Evolutionary conservation across 2,329 filamentous ascomycete genomes (phyloP).

Genomic region (Fusarium sp.): DNA sequence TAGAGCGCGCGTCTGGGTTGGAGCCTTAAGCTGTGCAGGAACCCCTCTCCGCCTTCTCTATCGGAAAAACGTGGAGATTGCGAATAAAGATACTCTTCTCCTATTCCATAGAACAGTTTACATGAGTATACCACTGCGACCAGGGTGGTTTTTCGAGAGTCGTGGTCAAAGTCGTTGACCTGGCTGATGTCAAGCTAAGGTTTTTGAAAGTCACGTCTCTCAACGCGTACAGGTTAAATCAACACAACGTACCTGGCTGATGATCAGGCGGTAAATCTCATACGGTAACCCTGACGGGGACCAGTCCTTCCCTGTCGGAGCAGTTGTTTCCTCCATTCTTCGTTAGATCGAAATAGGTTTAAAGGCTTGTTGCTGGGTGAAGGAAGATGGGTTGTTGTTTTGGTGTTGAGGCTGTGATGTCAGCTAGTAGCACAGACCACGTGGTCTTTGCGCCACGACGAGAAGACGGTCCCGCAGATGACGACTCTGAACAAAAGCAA

Average conservation of each 20-base stretch:
- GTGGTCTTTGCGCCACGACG: too few relatives aligned
- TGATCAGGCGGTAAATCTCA: not conserved
- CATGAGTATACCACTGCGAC: not conserved
- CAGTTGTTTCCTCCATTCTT: not conserved
- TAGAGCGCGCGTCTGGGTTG: not conserved
- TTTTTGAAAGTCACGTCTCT: too few relatives aligned
- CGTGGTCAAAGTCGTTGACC: not conserved
- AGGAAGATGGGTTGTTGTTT: not conserved
- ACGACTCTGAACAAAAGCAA: too few relatives aligned
- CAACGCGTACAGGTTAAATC: too few relatives aligned
- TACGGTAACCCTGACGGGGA: not conserved
- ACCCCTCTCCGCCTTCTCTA: not conserved
- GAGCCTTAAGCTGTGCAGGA: not conserved
- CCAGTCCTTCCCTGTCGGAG: not conserved
- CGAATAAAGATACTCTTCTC: not conserved
- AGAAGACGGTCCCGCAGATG: too few relatives aligned
- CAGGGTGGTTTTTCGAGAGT: too few relatives aligned
- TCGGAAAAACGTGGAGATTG: not conserved
- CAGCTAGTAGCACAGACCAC: too few relatives aligned
- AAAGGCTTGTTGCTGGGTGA: not conserved
- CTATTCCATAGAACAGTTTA: not conserved
- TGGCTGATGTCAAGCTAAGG: not conserved
- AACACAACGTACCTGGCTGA: too few relatives aligned
- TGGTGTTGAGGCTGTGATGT: too few relatives aligned
- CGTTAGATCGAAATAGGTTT: not conserved